Evolutionary conservation across 495 filamentous ascomycete species (phyloP).

Genomic region (Hyaloscypha finlandica): DNA sequence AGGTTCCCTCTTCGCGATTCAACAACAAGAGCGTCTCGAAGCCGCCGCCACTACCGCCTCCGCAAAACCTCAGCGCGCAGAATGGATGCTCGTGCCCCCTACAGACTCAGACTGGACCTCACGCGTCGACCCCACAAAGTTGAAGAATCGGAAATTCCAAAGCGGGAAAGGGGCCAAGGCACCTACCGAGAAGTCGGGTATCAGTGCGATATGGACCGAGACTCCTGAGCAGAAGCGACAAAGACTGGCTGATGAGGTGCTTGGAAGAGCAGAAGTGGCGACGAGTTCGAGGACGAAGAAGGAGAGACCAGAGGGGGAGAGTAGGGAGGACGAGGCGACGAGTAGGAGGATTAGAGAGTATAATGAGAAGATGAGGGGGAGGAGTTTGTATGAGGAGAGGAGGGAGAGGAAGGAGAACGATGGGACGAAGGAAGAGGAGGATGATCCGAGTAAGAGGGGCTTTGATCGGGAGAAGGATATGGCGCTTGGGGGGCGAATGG

Average conservation of each 20-base stretch:
- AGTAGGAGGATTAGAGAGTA: constrained; percentile 59
- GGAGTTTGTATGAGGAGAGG: constrained; percentile 66
- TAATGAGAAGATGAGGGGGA: constrained; percentile 57
- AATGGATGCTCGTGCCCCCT: constrained; percentile 94
- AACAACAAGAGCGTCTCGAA: constrained; percentile 6
- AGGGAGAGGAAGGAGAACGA: constrained; percentile 35
- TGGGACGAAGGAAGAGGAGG: constrained; percentile 58
- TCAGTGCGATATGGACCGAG: constrained; percentile 82
- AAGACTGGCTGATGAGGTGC: constrained; percentile 79
- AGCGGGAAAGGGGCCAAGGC: constrained; percentile 63
- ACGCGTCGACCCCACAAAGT: constrained; percentile 81
- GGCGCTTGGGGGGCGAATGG: constrained; percentile 70
- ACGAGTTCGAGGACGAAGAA: constrained; percentile 10
- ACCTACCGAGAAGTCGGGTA: constrained; percentile 39
- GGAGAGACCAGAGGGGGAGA: constrained; percentile 29
- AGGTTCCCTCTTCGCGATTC: constrained; percentile 4
- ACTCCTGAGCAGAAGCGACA: constrained; percentile 85
- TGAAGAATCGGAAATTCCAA: constrained; percentile 82
- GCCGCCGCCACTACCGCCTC: constrained; percentile 36
- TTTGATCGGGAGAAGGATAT: constrained; percentile 98
- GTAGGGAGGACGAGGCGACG: constrained; percentile 40
- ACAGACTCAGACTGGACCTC: constrained; percentile 59
- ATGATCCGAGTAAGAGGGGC: constrained; percentile 85
- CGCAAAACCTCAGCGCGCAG: constrained; percentile 65
- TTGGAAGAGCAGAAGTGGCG: constrained; percentile 63